phyloP scores from a whole-genome alignment of 2,329 filamentous ascomycete species.

The Didymella pinodella region DNA sequence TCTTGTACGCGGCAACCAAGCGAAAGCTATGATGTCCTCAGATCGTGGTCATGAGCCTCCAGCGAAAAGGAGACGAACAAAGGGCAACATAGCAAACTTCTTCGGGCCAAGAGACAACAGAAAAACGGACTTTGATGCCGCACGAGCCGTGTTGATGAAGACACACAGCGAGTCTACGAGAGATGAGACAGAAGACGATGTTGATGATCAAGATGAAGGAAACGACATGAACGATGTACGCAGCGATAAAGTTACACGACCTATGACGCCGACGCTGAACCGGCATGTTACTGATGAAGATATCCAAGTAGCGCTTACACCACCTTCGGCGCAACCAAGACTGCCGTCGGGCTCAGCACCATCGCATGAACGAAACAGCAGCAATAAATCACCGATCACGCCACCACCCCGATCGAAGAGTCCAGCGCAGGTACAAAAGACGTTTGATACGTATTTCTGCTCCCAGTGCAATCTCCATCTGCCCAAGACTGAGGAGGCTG shows the following conservation, averaged over 20 bases:
- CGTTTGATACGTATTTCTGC: slow-evolving; percentile 61
- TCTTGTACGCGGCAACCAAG: slow-evolving; percentile 72
- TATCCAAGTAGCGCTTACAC: slow-evolving; percentile 28
- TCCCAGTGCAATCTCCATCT: slow-evolving; percentile 71
- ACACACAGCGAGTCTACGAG: slow-evolving; percentile 38
- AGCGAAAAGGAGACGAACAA: slow-evolving; percentile 42
- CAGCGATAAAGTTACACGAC: slow-evolving; percentile 25
- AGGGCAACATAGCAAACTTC: slow-evolving; percentile 50
- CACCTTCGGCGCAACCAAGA: slow-evolving; percentile 46
- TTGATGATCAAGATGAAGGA: slow-evolving; percentile 30
- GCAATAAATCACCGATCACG: slow-evolving; percentile 1
- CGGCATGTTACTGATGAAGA: slow-evolving; percentile 21
- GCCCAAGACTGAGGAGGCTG: slow-evolving; percentile 66
- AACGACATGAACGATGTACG: slow-evolving; percentile 21
- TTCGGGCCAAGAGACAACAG: slow-evolving; percentile 44
- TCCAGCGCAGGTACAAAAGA: slow-evolving; percentile 30
- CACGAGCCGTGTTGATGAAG: slow-evolving; percentile 40
- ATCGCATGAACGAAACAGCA: background rate
- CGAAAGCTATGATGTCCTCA: slow-evolving; percentile 55
- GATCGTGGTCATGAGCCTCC: slow-evolving; percentile 34
- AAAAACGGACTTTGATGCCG: slow-evolving; percentile 46
- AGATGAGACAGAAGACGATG: slow-evolving; percentile 35
- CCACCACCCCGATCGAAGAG: slow-evolving; percentile 3
- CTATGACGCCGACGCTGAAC: slow-evolving; percentile 24
- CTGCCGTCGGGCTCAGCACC: slow-evolving; percentile 9